Evolutionary conservation across 2,329 filamentous ascomycete species (phyloP).

Genomic region (Microdochium nivale): DNA sequence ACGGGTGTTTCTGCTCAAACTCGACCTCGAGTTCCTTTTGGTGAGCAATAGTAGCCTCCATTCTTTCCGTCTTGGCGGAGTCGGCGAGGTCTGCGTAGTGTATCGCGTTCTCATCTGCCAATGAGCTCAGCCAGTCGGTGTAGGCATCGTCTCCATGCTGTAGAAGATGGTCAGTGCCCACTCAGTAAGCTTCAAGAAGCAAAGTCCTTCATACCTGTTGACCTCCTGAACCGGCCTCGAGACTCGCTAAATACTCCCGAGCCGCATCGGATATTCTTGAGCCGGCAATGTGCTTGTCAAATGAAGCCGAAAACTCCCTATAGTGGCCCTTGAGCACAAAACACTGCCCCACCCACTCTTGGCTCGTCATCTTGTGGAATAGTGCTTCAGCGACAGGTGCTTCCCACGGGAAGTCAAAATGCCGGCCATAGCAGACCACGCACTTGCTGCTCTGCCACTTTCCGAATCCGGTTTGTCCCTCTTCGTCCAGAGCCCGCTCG

Average conservation of each 20-base stretch:
- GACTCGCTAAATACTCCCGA: conserved; percentile 29
- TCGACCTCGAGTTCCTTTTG: conserved; percentile 41
- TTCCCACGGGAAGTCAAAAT: conserved; percentile 40
- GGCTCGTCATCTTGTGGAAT: conserved; percentile 32
- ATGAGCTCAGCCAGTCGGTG: conserved; percentile 31
- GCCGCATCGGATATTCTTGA: conserved; percentile 30
- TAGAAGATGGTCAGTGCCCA: conserved; percentile 2
- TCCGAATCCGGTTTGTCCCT: conserved; percentile 35
- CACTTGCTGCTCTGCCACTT: conserved; percentile 37
- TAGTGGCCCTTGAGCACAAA: conserved; percentile 50
- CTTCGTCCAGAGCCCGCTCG: conserved; percentile 40
- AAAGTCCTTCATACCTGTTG: conserved; percentile 19
- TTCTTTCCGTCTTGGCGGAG: conserved; percentile 28
- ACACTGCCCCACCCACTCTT: conserved; percentile 40
- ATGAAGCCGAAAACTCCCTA: conserved; percentile 44
- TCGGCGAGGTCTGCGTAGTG: conserved; percentile 27
- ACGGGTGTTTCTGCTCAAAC: conserved; percentile 34
- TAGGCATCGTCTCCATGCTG: conserved; percentile 29
- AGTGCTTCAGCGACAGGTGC: conserved; percentile 39
- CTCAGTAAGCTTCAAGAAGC: background rate
- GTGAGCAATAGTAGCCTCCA: conserved; percentile 30
- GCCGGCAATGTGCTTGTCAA: conserved; percentile 39
- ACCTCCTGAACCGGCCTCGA: conserved; percentile 23
- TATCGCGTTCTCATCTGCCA: conserved; percentile 33
- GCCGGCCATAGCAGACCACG: conserved; percentile 44